These are phyloP conservation scores for Rhazya stricta DNA, from an alignment of 257 asterid genomes.

Conservation along the genomic window DNA sequence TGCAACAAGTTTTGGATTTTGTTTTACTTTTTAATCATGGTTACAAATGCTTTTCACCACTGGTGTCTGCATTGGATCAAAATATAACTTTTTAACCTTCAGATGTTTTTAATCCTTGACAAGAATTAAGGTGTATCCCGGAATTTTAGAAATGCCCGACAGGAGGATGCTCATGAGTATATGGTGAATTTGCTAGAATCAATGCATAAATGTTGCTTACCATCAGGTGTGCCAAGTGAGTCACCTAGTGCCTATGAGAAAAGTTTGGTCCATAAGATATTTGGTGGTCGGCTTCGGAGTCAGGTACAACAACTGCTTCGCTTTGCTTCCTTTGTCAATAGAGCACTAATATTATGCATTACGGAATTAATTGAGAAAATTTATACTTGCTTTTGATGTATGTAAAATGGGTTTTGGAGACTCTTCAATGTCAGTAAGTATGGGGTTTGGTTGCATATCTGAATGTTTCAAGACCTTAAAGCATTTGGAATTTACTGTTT, in stretches of 20 bases:
- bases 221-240: constrained; percentile 92
- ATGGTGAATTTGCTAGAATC: constrained; percentile 94
- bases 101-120: constrained; percentile 39
- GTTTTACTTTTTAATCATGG: neutral
- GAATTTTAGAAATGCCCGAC: constrained; percentile 80
- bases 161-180: constrained; percentile 98
- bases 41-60: too few species aligned
- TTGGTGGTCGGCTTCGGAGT: constrained; percentile 91
- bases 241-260: constrained; percentile 89
- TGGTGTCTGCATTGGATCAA: neutral
- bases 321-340: neutral
- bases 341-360: neutral
- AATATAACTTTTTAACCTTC: neutral
- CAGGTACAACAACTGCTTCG: constrained; percentile 50
- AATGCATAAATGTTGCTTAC: constrained; percentile 97
- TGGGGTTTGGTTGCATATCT: neutral
- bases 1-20: neutral
- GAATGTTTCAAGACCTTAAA: neutral
- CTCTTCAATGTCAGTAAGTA: neutral
- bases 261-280: constrained; percentile 95
- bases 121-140: constrained; percentile 71
- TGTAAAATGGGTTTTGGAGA: neutral
- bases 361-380: constrained; percentile 1
- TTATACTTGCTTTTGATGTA: neutral
- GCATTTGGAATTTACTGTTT: neutral